phyloP scores from a whole-genome alignment of 2,329 filamentous ascomycete species.

The Neofusicoccum parvum region DNA sequence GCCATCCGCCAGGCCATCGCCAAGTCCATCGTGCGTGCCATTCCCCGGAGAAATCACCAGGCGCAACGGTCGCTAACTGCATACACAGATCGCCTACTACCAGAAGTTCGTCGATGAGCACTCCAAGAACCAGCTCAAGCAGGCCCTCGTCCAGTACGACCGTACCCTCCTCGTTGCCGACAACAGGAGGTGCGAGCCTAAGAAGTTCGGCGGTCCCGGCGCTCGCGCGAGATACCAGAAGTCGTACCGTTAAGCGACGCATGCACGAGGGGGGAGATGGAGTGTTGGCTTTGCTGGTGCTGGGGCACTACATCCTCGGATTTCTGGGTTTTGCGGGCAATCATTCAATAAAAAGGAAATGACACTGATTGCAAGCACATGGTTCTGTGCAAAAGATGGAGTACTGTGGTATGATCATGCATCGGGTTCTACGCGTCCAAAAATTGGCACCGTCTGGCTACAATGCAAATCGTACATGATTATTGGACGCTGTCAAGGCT shows the following conservation, averaged over 20 bases:
- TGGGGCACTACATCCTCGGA: slow-evolving; percentile 20
- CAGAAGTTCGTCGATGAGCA: slow-evolving; percentile 99
- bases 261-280: slow-evolving; percentile 20
- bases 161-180: slow-evolving; percentile 97
- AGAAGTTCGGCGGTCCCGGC: slow-evolving; percentile 95
- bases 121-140: slow-evolving; percentile 99
- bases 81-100: slow-evolving; percentile 78
- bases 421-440: not conserved
- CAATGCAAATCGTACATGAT: not conserved
- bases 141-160: slow-evolving; percentile 93
- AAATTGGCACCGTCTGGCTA: not conserved
- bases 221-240: slow-evolving; percentile 98
- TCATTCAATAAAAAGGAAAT: slow-evolving; percentile 43
- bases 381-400: slow-evolving; percentile 19
- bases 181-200: slow-evolving; percentile 98
- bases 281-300: slow-evolving; percentile 20
- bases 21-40: slow-evolving; percentile 73
- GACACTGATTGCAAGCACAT: slow-evolving; percentile 40
- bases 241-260: slow-evolving; percentile 84
- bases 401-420: slow-evolving; percentile 15
- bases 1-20: slow-evolving; percentile 98
- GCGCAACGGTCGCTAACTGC: slow-evolving; percentile 21
- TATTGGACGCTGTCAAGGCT: not conserved
- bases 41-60: not conserved
- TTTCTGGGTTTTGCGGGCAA: slow-evolving; percentile 24